Conservation (phyloP, 2,329 filamentous ascomycete genomes). For the Macrophomina tecta region DNA sequence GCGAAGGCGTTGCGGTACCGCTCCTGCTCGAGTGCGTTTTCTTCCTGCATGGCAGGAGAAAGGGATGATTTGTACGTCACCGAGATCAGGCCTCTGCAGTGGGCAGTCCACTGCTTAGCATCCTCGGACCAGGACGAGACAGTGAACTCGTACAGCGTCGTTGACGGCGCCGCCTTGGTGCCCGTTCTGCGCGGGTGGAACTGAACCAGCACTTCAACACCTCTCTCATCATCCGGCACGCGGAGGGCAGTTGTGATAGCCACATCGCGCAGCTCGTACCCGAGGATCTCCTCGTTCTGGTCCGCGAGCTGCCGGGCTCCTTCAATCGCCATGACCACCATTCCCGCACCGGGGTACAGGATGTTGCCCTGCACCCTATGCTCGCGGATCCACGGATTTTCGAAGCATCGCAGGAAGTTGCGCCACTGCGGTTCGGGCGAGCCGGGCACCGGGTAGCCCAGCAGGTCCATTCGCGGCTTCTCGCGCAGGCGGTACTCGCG, state of each 20-base stretch:
- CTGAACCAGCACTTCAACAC: constrained; percentile 20
- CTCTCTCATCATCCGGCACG: constrained; percentile 27
- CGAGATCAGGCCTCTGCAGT: constrained; percentile 22
- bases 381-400: constrained; percentile 35
- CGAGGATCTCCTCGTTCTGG: constrained; percentile 23
- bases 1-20: background rate
- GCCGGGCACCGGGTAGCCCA: constrained; percentile 38
- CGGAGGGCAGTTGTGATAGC: constrained; percentile 1
- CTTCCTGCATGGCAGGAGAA: constrained; percentile 4
- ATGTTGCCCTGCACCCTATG: constrained; percentile 37
- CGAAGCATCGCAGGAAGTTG: constrained; percentile 32
- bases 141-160: constrained; percentile 12
- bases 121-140: constrained; percentile 9
- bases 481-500: background rate
- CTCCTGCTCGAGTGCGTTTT: background rate
- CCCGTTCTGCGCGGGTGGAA: constrained; percentile 13
- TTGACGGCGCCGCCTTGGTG: constrained; percentile 7
- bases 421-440: constrained; percentile 32
- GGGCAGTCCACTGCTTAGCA: constrained; percentile 1
- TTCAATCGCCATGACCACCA: constrained; percentile 41
- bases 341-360: constrained; percentile 42
- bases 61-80: constrained; percentile 8
- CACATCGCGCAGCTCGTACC: constrained; percentile 22
- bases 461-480: constrained; percentile 31
- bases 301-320: constrained; percentile 29